phyloP scores from a whole-genome alignment of 2,329 filamentous ascomycete species.

The Colletotrichum trifolii region DNA sequence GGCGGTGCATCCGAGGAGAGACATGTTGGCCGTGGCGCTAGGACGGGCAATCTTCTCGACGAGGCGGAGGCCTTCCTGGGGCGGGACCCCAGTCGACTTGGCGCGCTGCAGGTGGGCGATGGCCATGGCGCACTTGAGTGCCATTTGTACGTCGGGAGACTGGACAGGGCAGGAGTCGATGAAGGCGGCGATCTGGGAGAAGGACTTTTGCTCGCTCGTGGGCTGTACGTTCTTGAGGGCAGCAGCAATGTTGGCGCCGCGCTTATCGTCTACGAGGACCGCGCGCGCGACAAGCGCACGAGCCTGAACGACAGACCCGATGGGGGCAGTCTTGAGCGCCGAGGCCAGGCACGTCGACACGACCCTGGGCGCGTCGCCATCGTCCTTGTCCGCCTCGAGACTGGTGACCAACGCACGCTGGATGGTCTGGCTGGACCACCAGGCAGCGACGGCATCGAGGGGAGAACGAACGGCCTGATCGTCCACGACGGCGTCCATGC shows the following conservation, averaged over 20 bases:
- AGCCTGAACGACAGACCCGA: constrained; percentile 77
- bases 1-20: constrained; percentile 69
- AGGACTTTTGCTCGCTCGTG: constrained; percentile 48
- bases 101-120: constrained; percentile 67
- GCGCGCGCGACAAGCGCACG: constrained; percentile 70
- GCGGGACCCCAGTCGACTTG: constrained; percentile 49
- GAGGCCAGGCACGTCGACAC: constrained; percentile 68
- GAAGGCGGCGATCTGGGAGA: constrained; percentile 49
- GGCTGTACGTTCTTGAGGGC: constrained; percentile 65
- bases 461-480: constrained; percentile 87
- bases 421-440: constrained; percentile 82
- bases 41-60: constrained; percentile 62
- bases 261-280: constrained; percentile 64
- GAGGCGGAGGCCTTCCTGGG: constrained; percentile 57
- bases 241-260: constrained; percentile 66
- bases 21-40: constrained; percentile 55
- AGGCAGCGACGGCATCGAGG: constrained; percentile 89
- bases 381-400: constrained; percentile 65
- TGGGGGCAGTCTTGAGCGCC: constrained; percentile 79
- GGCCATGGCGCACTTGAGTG: constrained; percentile 69
- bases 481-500: constrained; percentile 85
- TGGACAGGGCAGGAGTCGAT: constrained; percentile 58
- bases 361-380: constrained; percentile 51
- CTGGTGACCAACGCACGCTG: constrained; percentile 75
- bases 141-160: constrained; percentile 65